Conservation (phyloP, 108 stramenopile species). For the Cyclotella choctawhatcheeana region DNA sequence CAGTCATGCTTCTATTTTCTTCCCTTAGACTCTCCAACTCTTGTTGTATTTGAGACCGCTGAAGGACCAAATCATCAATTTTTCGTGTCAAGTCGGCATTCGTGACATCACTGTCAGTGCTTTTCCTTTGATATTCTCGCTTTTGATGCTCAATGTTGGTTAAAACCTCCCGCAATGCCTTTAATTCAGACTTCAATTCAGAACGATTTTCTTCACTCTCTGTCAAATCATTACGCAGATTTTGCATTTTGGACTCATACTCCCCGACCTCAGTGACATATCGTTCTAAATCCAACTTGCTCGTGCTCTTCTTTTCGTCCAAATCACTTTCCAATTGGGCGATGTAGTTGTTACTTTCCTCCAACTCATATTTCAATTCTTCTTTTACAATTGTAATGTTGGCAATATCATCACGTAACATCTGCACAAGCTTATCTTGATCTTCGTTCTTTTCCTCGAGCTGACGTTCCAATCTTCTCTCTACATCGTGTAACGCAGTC, state of each 20-base stretch:
- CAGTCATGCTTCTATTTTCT: not conserved
- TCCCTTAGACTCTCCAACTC: not conserved
- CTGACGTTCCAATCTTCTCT: slow-evolving; percentile 5
- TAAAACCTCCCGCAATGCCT: slow-evolving; percentile 5
- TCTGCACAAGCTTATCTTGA: not conserved
- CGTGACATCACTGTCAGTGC: not conserved
- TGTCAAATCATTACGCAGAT: not conserved
- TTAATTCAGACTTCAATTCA: slow-evolving; percentile 1
- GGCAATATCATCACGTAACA: slow-evolving; percentile 2
- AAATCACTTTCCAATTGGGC: slow-evolving; percentile 16
- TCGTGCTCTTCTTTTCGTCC: slow-evolving; percentile 4
- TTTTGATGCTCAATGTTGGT: slow-evolving; percentile 1
- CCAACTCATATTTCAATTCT: slow-evolving; percentile 7
- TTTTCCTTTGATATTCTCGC: slow-evolving; percentile 1
- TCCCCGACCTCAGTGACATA: slow-evolving; percentile 2
- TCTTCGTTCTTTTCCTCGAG: not conserved
- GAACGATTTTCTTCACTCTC: not conserved
- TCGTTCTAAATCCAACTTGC: not conserved
- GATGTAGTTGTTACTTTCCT: not conserved
- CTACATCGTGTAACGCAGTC: not conserved
- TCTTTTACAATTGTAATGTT: slow-evolving; percentile 5
- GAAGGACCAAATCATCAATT: slow-evolving; percentile 14
- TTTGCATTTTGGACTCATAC: not conserved
- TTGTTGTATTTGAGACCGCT: not conserved
- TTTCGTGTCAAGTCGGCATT: slow-evolving; percentile 1